Evolutionary conservation across 306 rosid species (phyloP).

Genomic region (Cyclanthera cordifolia): DNA sequence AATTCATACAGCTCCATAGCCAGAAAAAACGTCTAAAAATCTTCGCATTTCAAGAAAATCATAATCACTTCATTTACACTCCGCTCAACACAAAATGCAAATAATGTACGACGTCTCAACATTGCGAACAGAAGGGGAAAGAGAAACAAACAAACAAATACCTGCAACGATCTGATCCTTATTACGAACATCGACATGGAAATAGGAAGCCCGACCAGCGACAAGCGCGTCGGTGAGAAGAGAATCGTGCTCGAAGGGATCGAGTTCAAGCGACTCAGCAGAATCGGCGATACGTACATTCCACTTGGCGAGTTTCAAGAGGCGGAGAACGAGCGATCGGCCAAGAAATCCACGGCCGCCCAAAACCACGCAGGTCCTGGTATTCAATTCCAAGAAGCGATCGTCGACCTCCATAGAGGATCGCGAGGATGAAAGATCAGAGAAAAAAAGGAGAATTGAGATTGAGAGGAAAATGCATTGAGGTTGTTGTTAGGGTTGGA

Average conservation of each 20-base stretch:
- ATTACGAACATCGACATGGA: conserved; percentile 45
- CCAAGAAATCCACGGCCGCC: conserved; percentile 78
- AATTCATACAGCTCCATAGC: neutral
- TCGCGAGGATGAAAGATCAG: neutral
- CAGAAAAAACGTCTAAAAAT: neutral
- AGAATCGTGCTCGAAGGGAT: conserved; percentile 35
- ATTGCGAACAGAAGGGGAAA: neutral
- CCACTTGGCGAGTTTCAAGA: conserved; percentile 53
- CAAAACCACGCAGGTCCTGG: conserved; percentile 60
- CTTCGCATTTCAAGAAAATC: neutral
- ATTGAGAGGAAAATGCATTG: conserved; percentile 2
- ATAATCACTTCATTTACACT: neutral
- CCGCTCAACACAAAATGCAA: neutral
- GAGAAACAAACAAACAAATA: neutral
- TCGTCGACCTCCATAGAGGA: conserved; percentile 44
- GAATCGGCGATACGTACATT: conserved; percentile 78
- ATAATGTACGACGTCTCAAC: neutral
- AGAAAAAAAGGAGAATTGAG: neutral
- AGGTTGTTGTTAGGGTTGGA: conserved; percentile 6
- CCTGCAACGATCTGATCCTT: conserved; percentile 40
- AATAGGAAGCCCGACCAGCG: conserved; percentile 60
- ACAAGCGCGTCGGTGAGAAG: conserved; percentile 41
- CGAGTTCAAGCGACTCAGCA: conserved; percentile 37
- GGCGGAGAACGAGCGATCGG: conserved; percentile 48
- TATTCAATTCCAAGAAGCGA: conserved; percentile 40